These are phyloP conservation scores for Takakia lepidozioides DNA, from an alignment of 225 moss, liverwort and hornwort species.

Conservation along the genomic window DNA sequence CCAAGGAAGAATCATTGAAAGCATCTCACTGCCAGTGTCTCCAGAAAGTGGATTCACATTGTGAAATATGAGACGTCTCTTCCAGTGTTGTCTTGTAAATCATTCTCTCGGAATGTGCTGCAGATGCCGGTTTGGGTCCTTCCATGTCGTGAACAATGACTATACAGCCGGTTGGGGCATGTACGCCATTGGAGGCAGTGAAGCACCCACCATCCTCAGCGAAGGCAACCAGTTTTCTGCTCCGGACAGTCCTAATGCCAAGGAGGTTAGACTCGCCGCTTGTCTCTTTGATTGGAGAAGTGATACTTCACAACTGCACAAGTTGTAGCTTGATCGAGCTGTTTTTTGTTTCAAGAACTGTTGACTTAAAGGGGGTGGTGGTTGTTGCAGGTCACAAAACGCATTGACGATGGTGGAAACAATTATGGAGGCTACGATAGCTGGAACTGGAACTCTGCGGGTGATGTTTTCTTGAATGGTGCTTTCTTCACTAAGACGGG, in stretches of 20 bases:
- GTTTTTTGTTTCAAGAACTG: too few species aligned
- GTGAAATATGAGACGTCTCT: not conserved
- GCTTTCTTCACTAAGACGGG: slow-evolving; percentile 17
- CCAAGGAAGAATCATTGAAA: too few species aligned
- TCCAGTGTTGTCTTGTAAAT: too few species aligned
- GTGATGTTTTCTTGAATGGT: slow-evolving; percentile 13
- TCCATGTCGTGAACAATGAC: slow-evolving; percentile 37
- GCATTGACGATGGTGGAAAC: slow-evolving; percentile 15
- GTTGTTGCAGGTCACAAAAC: slow-evolving; percentile 41
- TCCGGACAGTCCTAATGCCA: slow-evolving; percentile 10
- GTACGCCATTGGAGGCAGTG: slow-evolving; percentile 37
- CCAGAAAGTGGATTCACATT: not conserved
- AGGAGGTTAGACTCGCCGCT: too few species aligned
- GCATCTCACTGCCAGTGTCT: not conserved
- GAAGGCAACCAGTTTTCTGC: slow-evolving; percentile 30
- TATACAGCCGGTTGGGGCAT: slow-evolving; percentile 27
- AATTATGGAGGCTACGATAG: not conserved
- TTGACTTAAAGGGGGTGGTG: too few species aligned
- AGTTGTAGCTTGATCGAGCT: too few species aligned
- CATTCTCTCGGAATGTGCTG: too few species aligned
- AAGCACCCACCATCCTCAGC: slow-evolving; percentile 29
- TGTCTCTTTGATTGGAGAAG: too few species aligned
- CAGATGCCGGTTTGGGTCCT: slow-evolving; percentile 16
- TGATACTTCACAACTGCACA: too few species aligned
- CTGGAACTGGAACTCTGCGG: slow-evolving; percentile 27